A percentile compares a stretch with the other conserved stretches of the same genome.
phyloP scores from a whole-genome alignment of 2,329 filamentous ascomycete genomes.

The Cercospora nicotianae region DNA sequence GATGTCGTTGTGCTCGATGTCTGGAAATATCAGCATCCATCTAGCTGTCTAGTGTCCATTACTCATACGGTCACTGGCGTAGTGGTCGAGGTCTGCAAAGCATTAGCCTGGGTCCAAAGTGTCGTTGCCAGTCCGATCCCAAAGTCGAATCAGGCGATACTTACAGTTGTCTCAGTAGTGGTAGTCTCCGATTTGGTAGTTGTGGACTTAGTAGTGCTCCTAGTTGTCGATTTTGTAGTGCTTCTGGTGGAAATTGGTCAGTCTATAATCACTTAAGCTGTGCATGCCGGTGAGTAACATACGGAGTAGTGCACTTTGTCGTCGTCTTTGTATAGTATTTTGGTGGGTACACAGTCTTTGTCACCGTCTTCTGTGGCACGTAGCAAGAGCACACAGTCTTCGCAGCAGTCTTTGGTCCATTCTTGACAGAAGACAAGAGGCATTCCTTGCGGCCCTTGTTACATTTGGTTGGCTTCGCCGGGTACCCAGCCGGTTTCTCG shows the following conservation, averaged over 20 bases:
- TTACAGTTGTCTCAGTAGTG: neutral
- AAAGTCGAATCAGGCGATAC: neutral
- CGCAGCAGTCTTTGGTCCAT: neutral
- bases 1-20: neutral
- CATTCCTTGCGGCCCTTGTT: neutral
- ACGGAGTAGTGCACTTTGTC: neutral
- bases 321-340: neutral
- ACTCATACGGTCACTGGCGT: neutral
- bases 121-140: too few species aligned
- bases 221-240: neutral
- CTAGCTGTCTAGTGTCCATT: neutral
- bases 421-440: neutral
- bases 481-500: neutral
- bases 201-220: neutral
- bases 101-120: neutral
- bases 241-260: neutral
- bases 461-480: neutral
- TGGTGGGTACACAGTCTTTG: neutral
- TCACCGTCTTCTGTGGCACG: neutral
- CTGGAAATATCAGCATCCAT: neutral
- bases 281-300: neutral
- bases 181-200: neutral
- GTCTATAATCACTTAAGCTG: too few species aligned
- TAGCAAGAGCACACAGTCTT: neutral
- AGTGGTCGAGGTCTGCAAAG: neutral